These are phyloP conservation scores for Benincasa hispida DNA, from an alignment of 306 rosid species.

Conservation along the genomic window DNA sequence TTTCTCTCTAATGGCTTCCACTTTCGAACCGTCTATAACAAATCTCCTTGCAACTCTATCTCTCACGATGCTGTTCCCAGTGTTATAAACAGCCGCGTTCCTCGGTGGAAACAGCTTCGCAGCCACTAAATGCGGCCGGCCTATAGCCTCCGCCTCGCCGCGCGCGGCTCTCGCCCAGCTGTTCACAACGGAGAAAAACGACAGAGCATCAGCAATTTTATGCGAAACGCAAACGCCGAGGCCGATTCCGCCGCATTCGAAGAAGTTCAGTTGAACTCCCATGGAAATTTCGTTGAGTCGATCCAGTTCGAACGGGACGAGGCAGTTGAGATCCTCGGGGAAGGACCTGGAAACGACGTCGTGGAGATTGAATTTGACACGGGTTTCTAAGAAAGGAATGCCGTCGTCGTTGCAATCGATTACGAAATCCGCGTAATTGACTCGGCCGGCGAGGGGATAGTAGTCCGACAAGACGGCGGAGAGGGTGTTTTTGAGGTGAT, in stretches of 20 bases:
- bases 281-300: conserved; percentile 20
- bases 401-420: conserved; percentile 24
- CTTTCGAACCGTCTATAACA: conserved; percentile 16
- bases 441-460: conserved; percentile 22
- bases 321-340: conserved; percentile 26
- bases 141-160: neutral
- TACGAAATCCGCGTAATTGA: neutral
- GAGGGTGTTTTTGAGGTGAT: conserved; percentile 10
- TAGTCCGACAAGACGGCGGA: conserved; percentile 11
- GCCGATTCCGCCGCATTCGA: conserved; percentile 41
- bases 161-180: conserved; percentile 28
- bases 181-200: conserved; percentile 26
- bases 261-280: conserved; percentile 39
- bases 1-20: conserved; percentile 26
- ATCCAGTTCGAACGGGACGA: conserved; percentile 33
- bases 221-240: conserved; percentile 39
- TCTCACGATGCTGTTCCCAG: conserved; percentile 16
- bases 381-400: conserved; percentile 10
- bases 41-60: conserved; percentile 34
- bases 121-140: conserved; percentile 22
- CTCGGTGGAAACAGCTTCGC: conserved; percentile 46
- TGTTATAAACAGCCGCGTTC: conserved; percentile 14
- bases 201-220: conserved; percentile 35
- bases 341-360: conserved; percentile 23
- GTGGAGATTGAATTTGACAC: conserved; percentile 20